Conservation (phyloP, 495 filamentous ascomycete genomes). For the Podospora bellae-mahoneyi region DNA sequence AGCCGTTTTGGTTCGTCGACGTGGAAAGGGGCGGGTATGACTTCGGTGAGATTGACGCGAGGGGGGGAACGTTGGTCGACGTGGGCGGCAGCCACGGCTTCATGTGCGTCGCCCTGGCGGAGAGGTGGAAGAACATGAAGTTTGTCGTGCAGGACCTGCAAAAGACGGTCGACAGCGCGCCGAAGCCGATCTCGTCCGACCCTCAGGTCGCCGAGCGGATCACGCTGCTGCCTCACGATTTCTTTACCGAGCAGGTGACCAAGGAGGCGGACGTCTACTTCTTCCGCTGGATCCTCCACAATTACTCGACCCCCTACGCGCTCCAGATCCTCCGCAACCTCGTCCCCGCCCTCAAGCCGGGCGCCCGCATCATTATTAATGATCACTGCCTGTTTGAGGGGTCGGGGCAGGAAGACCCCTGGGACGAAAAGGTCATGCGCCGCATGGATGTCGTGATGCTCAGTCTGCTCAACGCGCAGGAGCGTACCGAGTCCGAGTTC, state of each 20-base stretch:
- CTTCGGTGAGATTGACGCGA: slow-evolving; percentile 39
- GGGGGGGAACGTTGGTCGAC: slow-evolving; percentile 49
- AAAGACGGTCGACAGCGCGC: slow-evolving; percentile 45
- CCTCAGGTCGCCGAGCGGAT: slow-evolving; percentile 41
- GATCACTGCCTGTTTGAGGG: slow-evolving; percentile 50
- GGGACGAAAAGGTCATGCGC: slow-evolving; percentile 51
- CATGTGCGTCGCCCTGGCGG: slow-evolving; percentile 48
- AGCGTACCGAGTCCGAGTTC: slow-evolving; percentile 51
- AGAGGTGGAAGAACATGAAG: slow-evolving; percentile 43
- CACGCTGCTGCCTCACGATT: slow-evolving; percentile 49
- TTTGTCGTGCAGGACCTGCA: slow-evolving; percentile 59
- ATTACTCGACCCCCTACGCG: slow-evolving; percentile 57
- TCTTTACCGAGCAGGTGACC: slow-evolving; percentile 52
- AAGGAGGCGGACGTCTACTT: slow-evolving; percentile 55
- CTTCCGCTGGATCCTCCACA: slow-evolving; percentile 58
- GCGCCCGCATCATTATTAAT: slow-evolving; percentile 51
- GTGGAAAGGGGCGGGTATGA: slow-evolving; percentile 41
- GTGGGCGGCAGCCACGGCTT: slow-evolving; percentile 56
- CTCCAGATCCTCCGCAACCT: slow-evolving; percentile 51
- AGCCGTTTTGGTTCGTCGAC: slow-evolving; percentile 43
- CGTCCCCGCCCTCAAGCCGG: slow-evolving; percentile 54
- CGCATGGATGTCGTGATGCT: slow-evolving; percentile 58
- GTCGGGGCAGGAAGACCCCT: slow-evolving; percentile 37
- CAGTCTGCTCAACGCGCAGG: slow-evolving; percentile 51
- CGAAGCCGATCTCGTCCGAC: slow-evolving; percentile 40